phyloP scores from a whole-genome alignment of 1,139 yeast genomes.

The Geotrichum citri-aurantii region DNA sequence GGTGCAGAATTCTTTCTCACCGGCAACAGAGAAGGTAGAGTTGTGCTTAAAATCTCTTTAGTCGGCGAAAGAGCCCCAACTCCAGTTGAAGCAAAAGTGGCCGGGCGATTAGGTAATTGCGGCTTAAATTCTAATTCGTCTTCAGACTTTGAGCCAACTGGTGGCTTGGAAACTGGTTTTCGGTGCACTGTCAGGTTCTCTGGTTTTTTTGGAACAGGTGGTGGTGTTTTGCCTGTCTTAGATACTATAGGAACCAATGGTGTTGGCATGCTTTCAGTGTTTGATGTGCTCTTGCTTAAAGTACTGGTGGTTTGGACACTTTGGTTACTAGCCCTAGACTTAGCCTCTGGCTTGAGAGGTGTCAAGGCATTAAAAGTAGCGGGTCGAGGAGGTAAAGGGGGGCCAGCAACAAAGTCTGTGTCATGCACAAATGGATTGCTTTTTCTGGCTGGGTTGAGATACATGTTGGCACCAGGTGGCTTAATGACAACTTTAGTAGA shows the following conservation, averaged over 20 bases:
- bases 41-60: conserved; percentile 15
- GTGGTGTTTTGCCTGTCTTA: conserved; percentile 15
- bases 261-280: not conserved
- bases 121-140: not conserved
- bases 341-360: conserved; percentile 6
- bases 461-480: conserved; percentile 39
- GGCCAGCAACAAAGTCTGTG: conserved; percentile 28
- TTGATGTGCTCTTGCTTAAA: not conserved
- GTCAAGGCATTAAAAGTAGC: conserved; percentile 5
- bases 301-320: not conserved
- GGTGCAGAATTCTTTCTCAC: not conserved
- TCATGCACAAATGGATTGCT: conserved; percentile 62
- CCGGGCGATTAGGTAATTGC: conserved; percentile 5
- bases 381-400: conserved; percentile 19
- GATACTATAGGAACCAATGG: not conserved
- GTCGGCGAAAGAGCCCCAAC: conserved; percentile 17
- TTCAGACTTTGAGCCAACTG: not conserved
- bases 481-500: conserved; percentile 56
- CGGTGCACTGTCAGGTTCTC: conserved; percentile 8
- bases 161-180: conserved; percentile 4
- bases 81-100: conserved; percentile 8
- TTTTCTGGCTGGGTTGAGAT: conserved; percentile 56
- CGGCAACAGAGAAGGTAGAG: not conserved
- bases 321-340: not conserved
- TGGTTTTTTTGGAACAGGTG: conserved; percentile 24